Evolutionary conservation across 805 yeast species (phyloP), one percentile per base, ranked within the genome.

Genomic region (Candida arabinofermentans): DNA sequence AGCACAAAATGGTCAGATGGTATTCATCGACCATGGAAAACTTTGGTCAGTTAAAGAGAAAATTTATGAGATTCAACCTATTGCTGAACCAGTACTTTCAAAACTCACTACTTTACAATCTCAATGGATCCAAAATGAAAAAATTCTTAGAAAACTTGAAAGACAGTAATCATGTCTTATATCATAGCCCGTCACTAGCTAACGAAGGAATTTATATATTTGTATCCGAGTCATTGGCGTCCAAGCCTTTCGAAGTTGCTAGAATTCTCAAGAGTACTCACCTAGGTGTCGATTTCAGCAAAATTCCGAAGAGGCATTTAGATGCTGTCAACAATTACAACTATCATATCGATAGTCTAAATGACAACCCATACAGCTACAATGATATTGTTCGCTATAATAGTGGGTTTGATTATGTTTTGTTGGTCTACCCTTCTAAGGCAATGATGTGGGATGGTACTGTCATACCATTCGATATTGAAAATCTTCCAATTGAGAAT

Each of bases 391-490:
- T 40, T 19, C 44, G 34, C 14, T 42, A 40, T 36, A 48, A 47
- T 18, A 46, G 49, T 19, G 47, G 46, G 4, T 48, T 37, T 22
- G 86, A 88, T 0, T 87, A 86, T 49, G 74, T 87, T 12, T 53
- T 89, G 22, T 83, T 87, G 0, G 62, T 90, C 4, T 81, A 86
- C 53, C 89, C 96, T 0, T 73, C 82, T 2, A 86, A 86, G 53
- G 95, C 96, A 0, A 74, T 90, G 62, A 78, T 86, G 37, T 91
- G 98, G 98, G 89, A 85, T 46, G 97, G 97, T 4, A 72, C 77
- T 14, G 80, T 84, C 48, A 72, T 81, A 29, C 74, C 79, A 33
- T 59, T 86, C 5, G 69, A 71, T 12, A 59, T 77, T 12, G 71
- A 66, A 9, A 55, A 62, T 3, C 65, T 74, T 3, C 76, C 81